phyloP scores from a whole-genome alignment of 331 rosid species.

The Acacia concinna region DNA sequence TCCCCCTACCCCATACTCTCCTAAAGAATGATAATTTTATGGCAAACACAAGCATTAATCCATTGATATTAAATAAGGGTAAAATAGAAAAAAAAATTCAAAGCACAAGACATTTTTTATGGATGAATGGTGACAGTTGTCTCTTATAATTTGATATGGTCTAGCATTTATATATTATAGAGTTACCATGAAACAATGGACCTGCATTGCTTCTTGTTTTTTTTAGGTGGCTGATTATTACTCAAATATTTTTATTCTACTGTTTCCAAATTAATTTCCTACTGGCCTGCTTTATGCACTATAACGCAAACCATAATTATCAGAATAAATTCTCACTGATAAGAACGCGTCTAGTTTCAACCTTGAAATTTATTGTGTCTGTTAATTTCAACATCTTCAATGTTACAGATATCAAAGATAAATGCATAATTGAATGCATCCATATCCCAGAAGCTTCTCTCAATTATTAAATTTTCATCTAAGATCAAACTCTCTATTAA shows the following conservation, averaged over 20 bases:
- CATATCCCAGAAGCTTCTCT: neutral
- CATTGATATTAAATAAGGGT: too few relatives aligned
- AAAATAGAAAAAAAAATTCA: too few relatives aligned
- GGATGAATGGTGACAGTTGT: too few relatives aligned
- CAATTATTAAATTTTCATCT: neutral
- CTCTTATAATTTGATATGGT: too few relatives aligned
- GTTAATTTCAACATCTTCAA: slow-evolving; percentile 8
- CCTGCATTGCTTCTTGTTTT: neutral
- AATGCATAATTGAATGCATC: slow-evolving; percentile 9
- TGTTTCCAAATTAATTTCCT: neutral
- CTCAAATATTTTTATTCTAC: neutral
- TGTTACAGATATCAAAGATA: slow-evolving; percentile 26
- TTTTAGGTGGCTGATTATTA: neutral
- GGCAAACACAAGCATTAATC: too few relatives aligned
- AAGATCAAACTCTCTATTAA: neutral
- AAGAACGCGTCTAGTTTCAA: neutral
- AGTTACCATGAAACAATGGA: neutral
- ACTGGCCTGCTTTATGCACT: neutral
- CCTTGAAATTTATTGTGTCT: neutral
- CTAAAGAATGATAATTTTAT: too few relatives aligned
- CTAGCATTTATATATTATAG: neutral
- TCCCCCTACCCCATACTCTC: too few relatives aligned
- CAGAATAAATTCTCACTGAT: neutral
- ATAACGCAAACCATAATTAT: slow-evolving; percentile 3
- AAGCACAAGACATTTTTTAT: too few relatives aligned